A percentile compares a stretch with the other conserved stretches of the same genome.
These are phyloP conservation scores for Aureobasidium mangrovei DNA, from an alignment of 2,329 filamentous ascomycete genomes.

Conservation along the genomic window DNA sequence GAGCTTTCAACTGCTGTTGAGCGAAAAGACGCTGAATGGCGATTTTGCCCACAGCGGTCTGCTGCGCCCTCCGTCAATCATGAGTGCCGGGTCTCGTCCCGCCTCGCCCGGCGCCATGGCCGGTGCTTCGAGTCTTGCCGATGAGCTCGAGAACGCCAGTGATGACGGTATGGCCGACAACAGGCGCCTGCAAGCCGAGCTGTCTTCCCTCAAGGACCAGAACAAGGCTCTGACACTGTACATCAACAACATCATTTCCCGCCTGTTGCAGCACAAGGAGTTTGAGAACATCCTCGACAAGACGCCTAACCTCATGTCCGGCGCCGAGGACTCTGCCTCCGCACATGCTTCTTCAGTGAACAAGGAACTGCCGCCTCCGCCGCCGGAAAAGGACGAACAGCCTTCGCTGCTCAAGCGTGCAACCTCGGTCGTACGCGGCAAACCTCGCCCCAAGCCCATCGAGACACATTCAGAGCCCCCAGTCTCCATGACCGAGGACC, in stretches of 20 bases:
- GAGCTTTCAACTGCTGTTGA: constrained; percentile 89
- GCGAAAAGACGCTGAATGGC: constrained; percentile 90
- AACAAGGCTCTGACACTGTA: constrained; percentile 97
- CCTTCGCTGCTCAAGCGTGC: constrained; percentile 47
- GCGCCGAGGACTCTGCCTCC: constrained; percentile 17
- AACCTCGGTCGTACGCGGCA: constrained; percentile 47
- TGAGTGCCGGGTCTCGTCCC: constrained; percentile 17
- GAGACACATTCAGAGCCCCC: constrained; percentile 18
- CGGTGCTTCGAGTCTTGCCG: constrained; percentile 61
- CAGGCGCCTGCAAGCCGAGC: constrained; percentile 57
- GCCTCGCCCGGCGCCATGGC: constrained; percentile 28
- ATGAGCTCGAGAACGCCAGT: constrained; percentile 64
- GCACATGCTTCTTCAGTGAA: constrained; percentile 39
- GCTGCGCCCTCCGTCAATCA: constrained; percentile 46
- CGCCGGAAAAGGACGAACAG: constrained; percentile 43
- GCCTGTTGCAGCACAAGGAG: constrained; percentile 85
- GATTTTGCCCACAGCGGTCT: constrained; percentile 81
- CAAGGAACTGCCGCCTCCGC: constrained; percentile 74
- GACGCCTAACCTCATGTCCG: constrained; percentile 54
- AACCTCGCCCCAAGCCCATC: constrained; percentile 27
- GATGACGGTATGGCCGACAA: constrained; percentile 49
- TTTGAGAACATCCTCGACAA: constrained; percentile 90
- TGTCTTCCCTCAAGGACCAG: constrained; percentile 76
- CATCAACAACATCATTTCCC: constrained; percentile 98
- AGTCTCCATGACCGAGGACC: constrained; percentile 44